Base-by-base conservation (phyloP, 2,329 filamentous ascomycete species). In the Paraphaeosphaeria minitans region DNA sequence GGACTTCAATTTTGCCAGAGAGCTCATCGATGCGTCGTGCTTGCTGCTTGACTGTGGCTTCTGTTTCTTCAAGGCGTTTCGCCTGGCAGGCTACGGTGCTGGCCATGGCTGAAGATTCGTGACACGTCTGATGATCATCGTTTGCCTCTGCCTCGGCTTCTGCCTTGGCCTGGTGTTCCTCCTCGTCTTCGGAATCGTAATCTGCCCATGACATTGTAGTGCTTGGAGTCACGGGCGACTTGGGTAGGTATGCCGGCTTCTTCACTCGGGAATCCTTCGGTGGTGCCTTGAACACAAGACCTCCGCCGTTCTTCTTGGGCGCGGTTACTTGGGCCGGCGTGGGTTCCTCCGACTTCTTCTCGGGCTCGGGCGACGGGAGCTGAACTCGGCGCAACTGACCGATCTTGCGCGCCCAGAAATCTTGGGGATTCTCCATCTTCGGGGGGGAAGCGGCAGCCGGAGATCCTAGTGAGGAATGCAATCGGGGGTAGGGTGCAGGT, bases 21-120 rank as follows among this genome's bases (percentile, higher is more conserved):
- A 68, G 63, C 29, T 65, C 54, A 4, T 55, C 51, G 35, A 66
- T 46, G 1, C 47, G 55, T 55, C 57, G 21, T 53, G 41, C 33
- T 63, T 65, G 13, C 13, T 21, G 3, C 3, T 9, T 2, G 24
- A 41, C 10, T 4, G 35, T 43, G 13, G 51, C 27, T 9, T 53
- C 51, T 41, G 27, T 16, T 13, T 53, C 35, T 24, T 42, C 24
- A 1, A 53, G 31, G 14, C 37, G 50, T 37, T 42, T n/a, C 16
- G 24, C 13, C 3, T 53, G 50, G 7, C 31, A 14, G n/a, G 24
- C 24, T 35, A 52, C 22, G 19, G 49, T 31, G 22, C 9, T 35
- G 16, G 29, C 9, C 31, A 37, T 22, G 8, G 13, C 9, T 2
- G 8, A 3, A 3, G 24, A 10, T 22, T 49, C 10, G 16, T 50